Evolutionary conservation across 2,329 filamentous ascomycete genomes (phyloP).

Genomic region (Chaetomiaceae sp.): DNA sequence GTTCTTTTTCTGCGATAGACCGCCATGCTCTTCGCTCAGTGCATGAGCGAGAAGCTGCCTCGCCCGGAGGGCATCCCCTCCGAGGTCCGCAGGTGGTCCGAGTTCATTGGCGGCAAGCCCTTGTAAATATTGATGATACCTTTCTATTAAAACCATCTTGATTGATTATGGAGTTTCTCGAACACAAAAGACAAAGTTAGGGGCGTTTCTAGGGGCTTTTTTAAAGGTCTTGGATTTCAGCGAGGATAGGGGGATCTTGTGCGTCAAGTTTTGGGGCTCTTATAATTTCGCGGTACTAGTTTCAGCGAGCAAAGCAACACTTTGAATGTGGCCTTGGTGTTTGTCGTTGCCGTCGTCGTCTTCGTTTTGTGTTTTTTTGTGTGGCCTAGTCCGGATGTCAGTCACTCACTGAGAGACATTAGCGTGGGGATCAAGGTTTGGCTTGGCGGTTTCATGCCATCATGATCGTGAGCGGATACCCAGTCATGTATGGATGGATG

Average conservation of each 20-base stretch:
- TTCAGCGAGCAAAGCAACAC: background rate
- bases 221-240: background rate
- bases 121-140: conserved; percentile 47
- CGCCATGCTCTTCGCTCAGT: conserved; percentile 90
- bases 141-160: conserved; percentile 1
- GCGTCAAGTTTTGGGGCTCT: background rate
- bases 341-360: too few relatives aligned
- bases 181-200: conserved; percentile 1
- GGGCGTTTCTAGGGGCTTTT: conserved; percentile 6
- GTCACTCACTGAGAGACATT: too few relatives aligned
- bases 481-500: too few relatives aligned
- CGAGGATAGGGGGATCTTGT: background rate
- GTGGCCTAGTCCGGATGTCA: too few relatives aligned
- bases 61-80: conserved; percentile 80
- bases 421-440: too few relatives aligned
- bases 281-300: background rate
- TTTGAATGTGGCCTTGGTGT: too few relatives aligned
- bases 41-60: conserved; percentile 95
- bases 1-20: conserved; percentile 54
- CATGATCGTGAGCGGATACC: too few relatives aligned
- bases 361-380: too few relatives aligned
- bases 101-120: conserved; percentile 86
- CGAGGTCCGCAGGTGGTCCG: conserved; percentile 91
- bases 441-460: too few relatives aligned
- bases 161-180: background rate